Base-by-base conservation (phyloP, 2,329 filamentous ascomycete genomes). In the Talaromyces amestolkiae region DNA sequence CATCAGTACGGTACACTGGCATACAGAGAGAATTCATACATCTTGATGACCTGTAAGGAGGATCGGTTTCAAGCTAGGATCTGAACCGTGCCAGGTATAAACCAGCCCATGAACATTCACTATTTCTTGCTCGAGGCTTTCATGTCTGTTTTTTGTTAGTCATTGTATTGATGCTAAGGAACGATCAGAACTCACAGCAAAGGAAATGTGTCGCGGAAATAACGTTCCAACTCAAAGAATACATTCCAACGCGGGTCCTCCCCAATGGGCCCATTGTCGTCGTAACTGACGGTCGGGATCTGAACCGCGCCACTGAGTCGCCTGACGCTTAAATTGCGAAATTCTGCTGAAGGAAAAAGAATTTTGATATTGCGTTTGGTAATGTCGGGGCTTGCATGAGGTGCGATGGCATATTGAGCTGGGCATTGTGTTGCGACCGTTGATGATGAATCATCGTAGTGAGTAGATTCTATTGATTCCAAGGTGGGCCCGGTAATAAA, bases 51-150 rank as follows among this genome's bases (percentile, higher is more conserved):
- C 84, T 72, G 84, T 82, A 61, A 86, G 77, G 37, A 86, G 76
- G 1, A 84, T 69, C 1, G 84, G 84, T 64, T 85, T 85, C 22
- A 87, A 80, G 0, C 77, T 77, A 2, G 78, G 68, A 63, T 87
- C 79, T 5, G 78, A 79, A 19, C 87, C 87, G 4, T 82, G 70
- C 66, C 88, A 80, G 0, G 86, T 88, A 73, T 84, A 88, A 35
- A 89, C 76, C 3, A 89, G 77, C 10, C 87, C 87, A 41, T 88
- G 83, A 0, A 82, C 86, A 71, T 90, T 89, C 66, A 89, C 79
- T 53, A 84, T 85, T 65, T 87, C 84, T 8, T 84, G 70, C 37
- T 70, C 73, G 63, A 81, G 80, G 31, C 76, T 73, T 47, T 78
- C 70, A 68, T 76, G 74, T 11, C 75, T 77, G 19, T 3, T 47